Conservation (phyloP, 148 eudicot species). For the Camellia lanceoleosa region DNA sequence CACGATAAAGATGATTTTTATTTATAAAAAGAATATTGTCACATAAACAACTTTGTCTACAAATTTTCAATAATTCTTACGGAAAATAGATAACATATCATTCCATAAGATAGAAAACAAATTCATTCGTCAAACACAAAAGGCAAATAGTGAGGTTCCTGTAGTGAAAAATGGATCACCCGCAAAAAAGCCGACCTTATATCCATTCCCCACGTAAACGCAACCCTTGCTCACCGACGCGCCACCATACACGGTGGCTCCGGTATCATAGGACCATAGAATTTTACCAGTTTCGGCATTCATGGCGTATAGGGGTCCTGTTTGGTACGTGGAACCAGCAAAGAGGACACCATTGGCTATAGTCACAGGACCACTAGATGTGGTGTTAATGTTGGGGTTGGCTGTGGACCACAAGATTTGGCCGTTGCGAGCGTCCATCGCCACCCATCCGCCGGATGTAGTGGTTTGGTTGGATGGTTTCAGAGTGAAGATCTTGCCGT, state of each 20-base stretch:
- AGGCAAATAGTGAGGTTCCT: conserved; percentile 42
- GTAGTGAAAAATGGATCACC: conserved; percentile 15
- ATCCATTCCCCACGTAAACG: conserved; percentile 47
- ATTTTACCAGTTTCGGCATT: conserved; percentile 41
- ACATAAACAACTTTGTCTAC: no score
- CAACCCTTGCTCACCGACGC: conserved; percentile 54
- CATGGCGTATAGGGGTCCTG: conserved; percentile 54
- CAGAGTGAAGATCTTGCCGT: conserved; percentile 32
- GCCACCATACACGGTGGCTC: conserved; percentile 54
- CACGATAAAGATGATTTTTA: no score
- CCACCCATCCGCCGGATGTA: conserved; percentile 59
- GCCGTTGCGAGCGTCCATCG: conserved; percentile 46
- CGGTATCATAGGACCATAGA: conserved; percentile 51
- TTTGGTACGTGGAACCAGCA: conserved; percentile 38
- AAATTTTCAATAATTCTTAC: no score
- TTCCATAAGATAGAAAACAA: no score
- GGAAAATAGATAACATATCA: no score
- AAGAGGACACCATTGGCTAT: conserved; percentile 59
- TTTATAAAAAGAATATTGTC: no score
- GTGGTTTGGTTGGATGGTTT: conserved; percentile 41
- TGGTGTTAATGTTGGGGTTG: conserved; percentile 35
- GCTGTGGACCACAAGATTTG: conserved; percentile 51
- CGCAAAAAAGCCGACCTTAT: conserved; percentile 15
- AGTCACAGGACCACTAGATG: conserved; percentile 45
- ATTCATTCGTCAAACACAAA: conserved; percentile 18